A percentile compares a stretch with the other conserved stretches of the same genome.
phyloP scores from a whole-genome alignment of 2,329 filamentous ascomycete genomes.

The Apiospora kogelbergensis region DNA sequence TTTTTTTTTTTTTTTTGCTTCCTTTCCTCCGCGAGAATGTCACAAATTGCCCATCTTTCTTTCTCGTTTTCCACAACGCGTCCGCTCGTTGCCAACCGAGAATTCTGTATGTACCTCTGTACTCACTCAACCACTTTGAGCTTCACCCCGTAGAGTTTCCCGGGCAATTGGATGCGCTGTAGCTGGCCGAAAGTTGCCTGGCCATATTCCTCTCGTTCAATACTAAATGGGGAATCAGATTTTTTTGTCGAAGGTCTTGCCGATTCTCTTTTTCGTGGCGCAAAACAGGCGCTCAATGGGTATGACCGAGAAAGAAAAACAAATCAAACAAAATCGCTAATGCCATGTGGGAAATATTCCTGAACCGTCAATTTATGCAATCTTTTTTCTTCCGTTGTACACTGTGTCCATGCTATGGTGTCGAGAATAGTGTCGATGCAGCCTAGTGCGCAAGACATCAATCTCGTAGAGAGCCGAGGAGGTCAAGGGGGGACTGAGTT shows the following conservation, averaged over 20 bases:
- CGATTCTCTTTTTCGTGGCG: slow-evolving; percentile 26
- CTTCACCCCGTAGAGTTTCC: neutral
- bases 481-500: neutral
- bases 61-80: neutral
- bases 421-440: slow-evolving; percentile 13
- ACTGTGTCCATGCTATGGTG: slow-evolving; percentile 32
- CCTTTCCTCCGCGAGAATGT: neutral
- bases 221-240: slow-evolving; percentile 25
- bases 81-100: neutral
- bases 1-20: neutral
- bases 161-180: neutral
- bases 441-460: slow-evolving; percentile 2
- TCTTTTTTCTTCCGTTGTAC: slow-evolving; percentile 44
- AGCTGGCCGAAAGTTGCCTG: slow-evolving; percentile 3
- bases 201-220: neutral
- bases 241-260: slow-evolving; percentile 25
- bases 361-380: slow-evolving; percentile 43
- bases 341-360: slow-evolving; percentile 45
- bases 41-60: slow-evolving; percentile 6
- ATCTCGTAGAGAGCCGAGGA: slow-evolving; percentile 15
- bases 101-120: neutral
- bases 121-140: neutral
- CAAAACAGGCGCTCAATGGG: slow-evolving; percentile 29
- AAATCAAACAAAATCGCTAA: slow-evolving; percentile 44
- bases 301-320: slow-evolving; percentile 34